Evolutionary conservation across 2,329 filamentous ascomycete genomes (phyloP).

Genomic region (Tolypocladium paradoxum): DNA sequence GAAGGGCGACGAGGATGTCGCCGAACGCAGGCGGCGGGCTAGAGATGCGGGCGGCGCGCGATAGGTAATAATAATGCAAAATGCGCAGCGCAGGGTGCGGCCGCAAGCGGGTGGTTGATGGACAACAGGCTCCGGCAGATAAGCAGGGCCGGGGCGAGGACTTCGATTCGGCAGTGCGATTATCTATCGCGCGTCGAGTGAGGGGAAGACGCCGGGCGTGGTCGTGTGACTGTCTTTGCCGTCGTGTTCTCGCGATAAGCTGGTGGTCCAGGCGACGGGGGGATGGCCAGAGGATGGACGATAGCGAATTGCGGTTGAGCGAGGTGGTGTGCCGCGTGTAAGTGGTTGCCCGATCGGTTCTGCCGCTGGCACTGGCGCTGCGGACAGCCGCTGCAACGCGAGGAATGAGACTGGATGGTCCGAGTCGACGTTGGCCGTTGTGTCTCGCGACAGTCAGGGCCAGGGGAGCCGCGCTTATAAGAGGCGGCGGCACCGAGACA

Average conservation of each 20-base stretch:
- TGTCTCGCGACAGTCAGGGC: not conserved
- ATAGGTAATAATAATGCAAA: not conserved
- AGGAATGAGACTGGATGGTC: not conserved
- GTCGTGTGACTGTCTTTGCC: not conserved
- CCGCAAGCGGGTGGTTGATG: not conserved
- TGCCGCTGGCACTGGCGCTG: not conserved
- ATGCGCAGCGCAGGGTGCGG: not conserved
- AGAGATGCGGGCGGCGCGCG: not conserved
- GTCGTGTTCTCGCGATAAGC: not conserved
- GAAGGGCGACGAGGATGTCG: not conserved
- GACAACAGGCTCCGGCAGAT: slow-evolving; percentile 1
- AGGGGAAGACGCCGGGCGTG: not conserved
- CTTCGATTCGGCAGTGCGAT: slow-evolving; percentile 1
- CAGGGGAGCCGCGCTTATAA: not conserved
- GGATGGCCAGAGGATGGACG: not conserved
- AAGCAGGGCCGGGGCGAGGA: not conserved
- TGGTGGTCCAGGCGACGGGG: not conserved
- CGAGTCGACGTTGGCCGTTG: not conserved
- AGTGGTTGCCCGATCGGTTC: not conserved
- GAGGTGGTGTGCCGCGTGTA: not conserved
- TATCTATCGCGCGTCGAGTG: not conserved
- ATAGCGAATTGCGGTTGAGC: not conserved
- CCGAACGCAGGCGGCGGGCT: not conserved
- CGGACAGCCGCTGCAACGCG: not conserved
- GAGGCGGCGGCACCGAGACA: not conserved